Conservation (phyloP, 225 moss, liverwort and hornwort species). For the Marchantia polymorpha region DNA sequence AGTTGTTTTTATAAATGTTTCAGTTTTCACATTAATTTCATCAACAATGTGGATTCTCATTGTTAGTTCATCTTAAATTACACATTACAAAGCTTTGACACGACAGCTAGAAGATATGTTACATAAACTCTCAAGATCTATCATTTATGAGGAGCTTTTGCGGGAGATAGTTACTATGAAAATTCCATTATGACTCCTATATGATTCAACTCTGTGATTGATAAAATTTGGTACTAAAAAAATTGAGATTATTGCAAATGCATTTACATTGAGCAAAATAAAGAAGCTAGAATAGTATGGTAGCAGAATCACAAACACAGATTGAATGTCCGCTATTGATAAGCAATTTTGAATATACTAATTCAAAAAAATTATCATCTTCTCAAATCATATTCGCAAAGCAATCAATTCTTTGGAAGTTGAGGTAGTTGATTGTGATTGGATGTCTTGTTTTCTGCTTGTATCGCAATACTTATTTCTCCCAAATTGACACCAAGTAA, state of each 20-base stretch:
- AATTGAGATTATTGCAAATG: conserved; percentile 71
- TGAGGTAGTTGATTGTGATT: conserved; percentile 71
- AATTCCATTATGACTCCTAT: conserved; percentile 62
- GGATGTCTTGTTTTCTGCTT: conserved; percentile 81
- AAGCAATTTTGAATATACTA: conserved; percentile 71
- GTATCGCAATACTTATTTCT: too few species aligned
- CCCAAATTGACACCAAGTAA: too few species aligned
- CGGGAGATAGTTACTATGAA: conserved; percentile 36
- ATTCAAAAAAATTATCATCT: conserved; percentile 97
- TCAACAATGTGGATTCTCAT: conserved; percentile 83
- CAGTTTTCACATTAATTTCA: conserved; percentile 50
- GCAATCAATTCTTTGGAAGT: conserved; percentile 81
- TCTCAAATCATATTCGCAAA: conserved; percentile 84
- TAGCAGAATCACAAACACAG: conserved; percentile 76
- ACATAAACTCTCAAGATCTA: conserved; percentile 84
- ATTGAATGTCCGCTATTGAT: conserved; percentile 67
- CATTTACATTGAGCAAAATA: conserved; percentile 81
- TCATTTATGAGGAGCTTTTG: conserved; percentile 41
- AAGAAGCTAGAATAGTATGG: conserved; percentile 79
- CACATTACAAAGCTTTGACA: conserved; percentile 52
- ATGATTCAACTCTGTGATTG: conserved; percentile 91
- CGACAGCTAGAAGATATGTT: conserved; percentile 88
- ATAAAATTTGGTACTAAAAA: conserved; percentile 89
- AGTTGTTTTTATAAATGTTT: conserved; percentile 43
- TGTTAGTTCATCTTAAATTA: conserved; percentile 86